A percentile compares a stretch with the other conserved stretches of the same genome.
phyloP scores from a whole-genome alignment of 2,329 filamentous ascomycete genomes.

The Cytospora chrysosperma region DNA sequence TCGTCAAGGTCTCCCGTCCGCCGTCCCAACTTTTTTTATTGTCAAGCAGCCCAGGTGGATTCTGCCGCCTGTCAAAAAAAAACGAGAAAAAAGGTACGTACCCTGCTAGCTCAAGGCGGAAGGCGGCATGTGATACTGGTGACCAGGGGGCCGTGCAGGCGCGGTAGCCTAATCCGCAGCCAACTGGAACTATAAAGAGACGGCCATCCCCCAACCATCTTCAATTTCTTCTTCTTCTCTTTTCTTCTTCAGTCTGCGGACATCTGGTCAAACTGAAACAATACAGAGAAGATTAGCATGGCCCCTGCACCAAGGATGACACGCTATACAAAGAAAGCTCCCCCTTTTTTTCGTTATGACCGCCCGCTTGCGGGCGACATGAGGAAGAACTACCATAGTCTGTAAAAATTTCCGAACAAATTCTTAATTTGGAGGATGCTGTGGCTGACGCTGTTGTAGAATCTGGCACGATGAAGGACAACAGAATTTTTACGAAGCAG shows the following conservation, averaged over 20 bases:
- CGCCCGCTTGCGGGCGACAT: slow-evolving; percentile 7
- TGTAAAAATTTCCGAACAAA: no score
- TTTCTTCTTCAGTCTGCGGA: slow-evolving; percentile 6
- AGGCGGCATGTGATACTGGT: background rate
- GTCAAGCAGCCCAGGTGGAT: background rate
- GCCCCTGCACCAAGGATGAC: slow-evolving; percentile 91
- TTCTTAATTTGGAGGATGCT: no score
- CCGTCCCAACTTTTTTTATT: slow-evolving; percentile 13
- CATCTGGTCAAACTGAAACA: slow-evolving; percentile 14
- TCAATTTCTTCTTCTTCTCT: background rate
- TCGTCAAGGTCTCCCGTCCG: background rate
- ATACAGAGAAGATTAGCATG: slow-evolving; percentile 56
- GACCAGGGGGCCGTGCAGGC: background rate
- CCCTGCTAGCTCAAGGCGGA: background rate
- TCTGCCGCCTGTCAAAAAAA: slow-evolving; percentile 9
- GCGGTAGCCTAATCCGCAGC: no score
- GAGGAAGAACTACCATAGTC: slow-evolving; percentile 7
- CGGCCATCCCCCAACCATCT: background rate
- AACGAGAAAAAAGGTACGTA: background rate
- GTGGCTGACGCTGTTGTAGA: no score
- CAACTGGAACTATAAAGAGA: background rate
- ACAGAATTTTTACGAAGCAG: no score
- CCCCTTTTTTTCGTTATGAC: slow-evolving; percentile 53
- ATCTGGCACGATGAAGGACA: no score
- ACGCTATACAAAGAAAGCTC: slow-evolving; percentile 69